Evolutionary conservation across 164 flowering plant species (phyloP), one percentile per base, ranked within the genome.

Genomic region (Vitis rupestris): DNA sequence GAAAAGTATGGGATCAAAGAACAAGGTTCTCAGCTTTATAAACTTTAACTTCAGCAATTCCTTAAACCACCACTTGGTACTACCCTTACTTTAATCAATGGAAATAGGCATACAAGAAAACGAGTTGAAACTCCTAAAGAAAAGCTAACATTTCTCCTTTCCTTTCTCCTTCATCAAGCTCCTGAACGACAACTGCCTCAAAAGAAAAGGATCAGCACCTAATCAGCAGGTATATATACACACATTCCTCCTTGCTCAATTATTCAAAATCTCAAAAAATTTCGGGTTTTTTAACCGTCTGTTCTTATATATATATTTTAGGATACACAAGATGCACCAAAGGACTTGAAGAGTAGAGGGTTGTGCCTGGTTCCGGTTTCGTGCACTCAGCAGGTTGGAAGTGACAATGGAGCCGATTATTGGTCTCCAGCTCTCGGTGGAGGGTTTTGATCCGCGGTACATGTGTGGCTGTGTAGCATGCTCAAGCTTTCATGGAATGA

Each of bases 281-380:
- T 37, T 37, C 44, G 44, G 44, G 8, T 53, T 53, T 11, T 53
- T 11, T 53, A 53, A 13, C n/a, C n/a, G 1, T 30, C 16, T 50
- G n/a, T 11, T 50, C 23, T 29, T 60, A 7, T 13, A 60, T 50
- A 15, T 49, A 30, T 51, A 55, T 70, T 47, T 50, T 23, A 86
- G 87, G 83, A 70, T 62, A 47, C 49, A 8, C 73, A 74, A 29
- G 81, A 76, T 19, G 80, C 67, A 59, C 75, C 71, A 44, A 80
- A 78, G 70, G 87, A 86, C 66, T 66, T 86, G 67, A 82, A 80
- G 76, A 83, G 89, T 74, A 77, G 83, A 79, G 89, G 89, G 67
- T 67, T 86, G 66, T 82, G 89, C 72, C 70, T 86, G 69, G 89
- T 86, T 61, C 89, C 89, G 0, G 78, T 83, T 3, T 72, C 85